phyloP scores from a whole-genome alignment of 2,329 filamentous ascomycete genomes.

The Penicillium expansum region DNA sequence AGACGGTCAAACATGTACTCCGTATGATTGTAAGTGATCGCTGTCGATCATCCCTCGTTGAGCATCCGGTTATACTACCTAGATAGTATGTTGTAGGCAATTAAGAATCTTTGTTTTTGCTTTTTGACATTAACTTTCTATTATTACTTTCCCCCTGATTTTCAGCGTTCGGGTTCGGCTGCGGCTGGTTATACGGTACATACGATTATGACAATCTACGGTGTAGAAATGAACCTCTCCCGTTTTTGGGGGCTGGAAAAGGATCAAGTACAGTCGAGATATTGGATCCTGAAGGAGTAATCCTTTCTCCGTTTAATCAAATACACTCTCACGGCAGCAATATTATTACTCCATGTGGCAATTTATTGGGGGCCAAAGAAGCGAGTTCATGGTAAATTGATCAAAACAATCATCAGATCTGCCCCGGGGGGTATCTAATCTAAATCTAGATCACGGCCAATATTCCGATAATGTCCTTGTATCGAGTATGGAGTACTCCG shows the following conservation, averaged over 20 bases:
- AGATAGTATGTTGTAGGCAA: slow-evolving; percentile 12
- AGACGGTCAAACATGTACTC: background rate
- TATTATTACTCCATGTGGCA: background rate
- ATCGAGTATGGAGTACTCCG: background rate
- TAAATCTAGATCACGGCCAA: slow-evolving; percentile 3
- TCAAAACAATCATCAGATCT: background rate
- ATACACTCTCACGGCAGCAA: no score
- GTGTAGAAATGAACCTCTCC: background rate
- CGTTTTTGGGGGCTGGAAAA: background rate
- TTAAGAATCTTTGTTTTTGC: background rate
- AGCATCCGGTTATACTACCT: slow-evolving; percentile 11
- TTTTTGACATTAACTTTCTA: slow-evolving; percentile 1
- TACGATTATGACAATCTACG: background rate
- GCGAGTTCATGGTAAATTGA: background rate
- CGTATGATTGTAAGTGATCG: slow-evolving; percentile 3
- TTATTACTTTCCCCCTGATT: slow-evolving; percentile 7
- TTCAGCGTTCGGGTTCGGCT: background rate
- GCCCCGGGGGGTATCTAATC: background rate
- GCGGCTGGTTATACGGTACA: background rate
- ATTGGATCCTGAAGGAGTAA: background rate
- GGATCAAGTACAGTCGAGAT: background rate
- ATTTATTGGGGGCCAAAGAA: background rate
- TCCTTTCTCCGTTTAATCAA: background rate
- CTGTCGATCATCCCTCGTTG: slow-evolving; percentile 14
- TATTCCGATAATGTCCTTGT: background rate